Conservation (phyloP, 768 basidiomycete genomes). For the Podaxis sp. region DNA sequence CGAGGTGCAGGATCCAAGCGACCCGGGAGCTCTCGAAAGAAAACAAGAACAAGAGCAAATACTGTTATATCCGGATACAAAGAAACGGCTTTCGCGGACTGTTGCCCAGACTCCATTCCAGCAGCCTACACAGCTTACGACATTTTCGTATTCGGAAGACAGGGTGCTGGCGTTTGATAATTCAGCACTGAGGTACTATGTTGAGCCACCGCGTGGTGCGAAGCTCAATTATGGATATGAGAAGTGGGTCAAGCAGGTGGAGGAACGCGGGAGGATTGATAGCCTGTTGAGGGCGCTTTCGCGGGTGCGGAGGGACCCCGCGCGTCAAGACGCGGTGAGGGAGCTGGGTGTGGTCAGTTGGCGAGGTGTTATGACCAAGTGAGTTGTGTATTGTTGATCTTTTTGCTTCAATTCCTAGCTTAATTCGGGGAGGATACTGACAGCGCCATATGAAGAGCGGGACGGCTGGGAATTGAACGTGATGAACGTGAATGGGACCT, state of each 20-base stretch:
- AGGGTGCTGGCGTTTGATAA: conserved; percentile 61
- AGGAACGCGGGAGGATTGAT: conserved; percentile 66
- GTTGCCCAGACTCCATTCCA: conserved; percentile 48
- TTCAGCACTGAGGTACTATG: conserved; percentile 67
- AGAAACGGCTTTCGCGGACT: background rate
- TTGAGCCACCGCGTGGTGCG: conserved; percentile 60
- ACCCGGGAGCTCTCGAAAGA: background rate
- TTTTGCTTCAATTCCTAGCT: conserved; percentile 1
- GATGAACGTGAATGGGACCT: conserved; percentile 65
- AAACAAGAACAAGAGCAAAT: background rate
- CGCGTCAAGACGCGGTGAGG: conserved; percentile 19
- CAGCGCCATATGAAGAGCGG: conserved; percentile 76
- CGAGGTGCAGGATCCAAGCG: background rate
- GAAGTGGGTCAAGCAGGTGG: conserved; percentile 62
- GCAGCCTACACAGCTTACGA: conserved; percentile 60
- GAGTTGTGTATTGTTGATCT: conserved; percentile 13
- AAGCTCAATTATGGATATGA: conserved; percentile 71
- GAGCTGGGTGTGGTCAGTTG: conserved; percentile 63
- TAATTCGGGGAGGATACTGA: conserved; percentile 57
- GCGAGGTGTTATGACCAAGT: conserved; percentile 87
- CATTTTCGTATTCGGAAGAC: conserved; percentile 65
- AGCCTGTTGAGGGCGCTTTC: conserved; percentile 56
- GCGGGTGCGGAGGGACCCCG: conserved; percentile 33
- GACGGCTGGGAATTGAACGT: conserved; percentile 82
- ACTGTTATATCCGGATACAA: conserved; percentile 1